Percentiles rank a stretch among this genome's conserved stretches.
phyloP scores from a whole-genome alignment of 352 stramenopile species.

The Pythium phragmiticola region DNA sequence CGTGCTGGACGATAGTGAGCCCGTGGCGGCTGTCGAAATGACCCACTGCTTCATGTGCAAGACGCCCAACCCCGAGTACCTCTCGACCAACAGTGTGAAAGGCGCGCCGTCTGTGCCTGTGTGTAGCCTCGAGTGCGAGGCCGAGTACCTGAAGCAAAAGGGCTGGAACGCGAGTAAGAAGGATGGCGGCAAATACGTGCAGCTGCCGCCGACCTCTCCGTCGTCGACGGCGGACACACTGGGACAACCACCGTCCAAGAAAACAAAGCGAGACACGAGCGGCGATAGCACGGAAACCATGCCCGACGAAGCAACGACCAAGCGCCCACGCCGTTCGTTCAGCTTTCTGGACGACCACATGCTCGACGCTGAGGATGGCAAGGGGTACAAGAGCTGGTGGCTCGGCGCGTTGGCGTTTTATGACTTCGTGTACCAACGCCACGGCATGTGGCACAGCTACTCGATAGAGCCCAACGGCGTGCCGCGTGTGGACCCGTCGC shows the following conservation, averaged over 20 bases:
- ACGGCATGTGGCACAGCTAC: slow-evolving; percentile 87
- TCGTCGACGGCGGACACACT: slow-evolving; percentile 10
- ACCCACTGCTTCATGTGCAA: slow-evolving; percentile 66
- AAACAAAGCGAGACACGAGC: slow-evolving; percentile 19
- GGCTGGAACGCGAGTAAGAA: slow-evolving; percentile 30
- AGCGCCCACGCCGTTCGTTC: slow-evolving; percentile 52
- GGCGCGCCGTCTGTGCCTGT: slow-evolving; percentile 51
- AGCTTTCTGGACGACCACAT: slow-evolving; percentile 78
- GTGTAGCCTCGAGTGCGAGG: slow-evolving; percentile 70
- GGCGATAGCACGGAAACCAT: not conserved
- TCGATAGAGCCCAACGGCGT: slow-evolving; percentile 59
- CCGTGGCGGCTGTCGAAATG: slow-evolving; percentile 21
- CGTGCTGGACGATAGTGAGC: slow-evolving; percentile 17
- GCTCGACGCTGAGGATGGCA: slow-evolving; percentile 62
- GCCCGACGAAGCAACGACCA: slow-evolving; percentile 24
- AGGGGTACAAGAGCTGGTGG: slow-evolving; percentile 88
- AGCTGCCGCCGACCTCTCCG: slow-evolving; percentile 22
- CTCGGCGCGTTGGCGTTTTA: slow-evolving; percentile 79
- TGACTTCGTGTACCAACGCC: slow-evolving; percentile 84
- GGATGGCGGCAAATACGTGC: slow-evolving; percentile 29
- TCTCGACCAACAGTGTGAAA: slow-evolving; percentile 57
- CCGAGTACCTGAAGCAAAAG: slow-evolving; percentile 49
- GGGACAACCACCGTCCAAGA: slow-evolving; percentile 41
- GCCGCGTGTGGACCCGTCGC: slow-evolving; percentile 62
- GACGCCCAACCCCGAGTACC: slow-evolving; percentile 56